These are phyloP conservation scores for Tulasnella sp. DNA, from an alignment of 768 basidiomycete species.

Conservation along the genomic window DNA sequence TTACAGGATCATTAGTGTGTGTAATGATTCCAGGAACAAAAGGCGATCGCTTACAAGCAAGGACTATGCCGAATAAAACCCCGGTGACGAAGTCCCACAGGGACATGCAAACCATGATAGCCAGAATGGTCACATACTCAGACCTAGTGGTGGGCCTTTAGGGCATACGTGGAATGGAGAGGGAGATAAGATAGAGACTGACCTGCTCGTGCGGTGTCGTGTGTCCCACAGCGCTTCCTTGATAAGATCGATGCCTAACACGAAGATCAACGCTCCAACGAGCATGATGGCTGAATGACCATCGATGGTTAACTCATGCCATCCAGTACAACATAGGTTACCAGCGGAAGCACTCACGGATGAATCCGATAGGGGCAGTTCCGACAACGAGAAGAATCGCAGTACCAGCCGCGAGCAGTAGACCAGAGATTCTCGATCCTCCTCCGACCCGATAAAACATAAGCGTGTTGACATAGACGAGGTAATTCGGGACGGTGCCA, in stretches of 20 bases:
- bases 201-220: constrained; percentile 71
- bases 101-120: constrained; percentile 89
- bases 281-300: constrained; percentile 65
- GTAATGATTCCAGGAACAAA: not conserved
- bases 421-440: constrained; percentile 67
- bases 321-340: not conserved
- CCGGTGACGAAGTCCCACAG: constrained; percentile 90
- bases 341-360: constrained; percentile 47
- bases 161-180: constrained; percentile 34
- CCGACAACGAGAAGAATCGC: constrained; percentile 64
- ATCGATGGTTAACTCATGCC: not conserved
- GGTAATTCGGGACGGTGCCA: constrained; percentile 77
- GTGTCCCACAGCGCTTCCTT: constrained; percentile 98
- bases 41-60: constrained; percentile 55
- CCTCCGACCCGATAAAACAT: constrained; percentile 96
- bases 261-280: constrained; percentile 84
- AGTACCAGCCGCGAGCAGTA: constrained; percentile 72
- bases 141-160: constrained; percentile 37
- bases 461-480: constrained; percentile 80
- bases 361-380: constrained; percentile 80
- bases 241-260: constrained; percentile 85
- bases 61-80: constrained; percentile 81
- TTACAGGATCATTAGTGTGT: not conserved
- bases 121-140: constrained; percentile 73
- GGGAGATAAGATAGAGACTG: too few relatives aligned